Conservation (phyloP, 176 grass and related monocot species). For the Puccinellia tenuiflora region DNA sequence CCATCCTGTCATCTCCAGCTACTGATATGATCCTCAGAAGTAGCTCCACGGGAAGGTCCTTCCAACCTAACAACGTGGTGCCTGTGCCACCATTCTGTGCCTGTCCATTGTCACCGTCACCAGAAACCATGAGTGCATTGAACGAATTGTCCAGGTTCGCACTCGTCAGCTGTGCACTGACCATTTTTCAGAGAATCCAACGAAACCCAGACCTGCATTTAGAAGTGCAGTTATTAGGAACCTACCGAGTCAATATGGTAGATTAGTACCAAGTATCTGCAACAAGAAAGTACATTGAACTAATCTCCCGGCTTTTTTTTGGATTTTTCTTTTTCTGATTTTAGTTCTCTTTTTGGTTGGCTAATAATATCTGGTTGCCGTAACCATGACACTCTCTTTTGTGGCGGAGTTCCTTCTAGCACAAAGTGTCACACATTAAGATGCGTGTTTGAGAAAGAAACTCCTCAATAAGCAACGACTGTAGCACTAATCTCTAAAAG, state of each 20-base stretch:
- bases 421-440: background rate
- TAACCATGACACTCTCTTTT: background rate
- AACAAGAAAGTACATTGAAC: background rate
- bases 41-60: slow-evolving; percentile 92
- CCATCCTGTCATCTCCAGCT: slow-evolving; percentile 48
- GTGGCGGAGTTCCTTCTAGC: background rate
- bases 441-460: background rate
- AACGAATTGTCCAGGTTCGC: slow-evolving; percentile 56
- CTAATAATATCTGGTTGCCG: background rate
- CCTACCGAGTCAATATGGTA: background rate
- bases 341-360: background rate
- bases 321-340: background rate
- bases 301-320: background rate
- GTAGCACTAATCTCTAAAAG: background rate
- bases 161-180: slow-evolving; percentile 5
- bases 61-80: slow-evolving; percentile 58
- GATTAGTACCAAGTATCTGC: background rate
- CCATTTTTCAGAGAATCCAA: slow-evolving; percentile 33
- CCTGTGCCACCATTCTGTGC: slow-evolving; percentile 23
- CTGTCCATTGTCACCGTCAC: slow-evolving; percentile 13
- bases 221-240: slow-evolving; percentile 7
- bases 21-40: slow-evolving; percentile 61
- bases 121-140: slow-evolving; percentile 39
- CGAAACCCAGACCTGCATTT: background rate
- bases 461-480: background rate